A percentile compares a stretch with the other conserved stretches of the same genome.
phyloP scores from a whole-genome alignment of 352 stramenopile species.

The Pythium folliculosum region DNA sequence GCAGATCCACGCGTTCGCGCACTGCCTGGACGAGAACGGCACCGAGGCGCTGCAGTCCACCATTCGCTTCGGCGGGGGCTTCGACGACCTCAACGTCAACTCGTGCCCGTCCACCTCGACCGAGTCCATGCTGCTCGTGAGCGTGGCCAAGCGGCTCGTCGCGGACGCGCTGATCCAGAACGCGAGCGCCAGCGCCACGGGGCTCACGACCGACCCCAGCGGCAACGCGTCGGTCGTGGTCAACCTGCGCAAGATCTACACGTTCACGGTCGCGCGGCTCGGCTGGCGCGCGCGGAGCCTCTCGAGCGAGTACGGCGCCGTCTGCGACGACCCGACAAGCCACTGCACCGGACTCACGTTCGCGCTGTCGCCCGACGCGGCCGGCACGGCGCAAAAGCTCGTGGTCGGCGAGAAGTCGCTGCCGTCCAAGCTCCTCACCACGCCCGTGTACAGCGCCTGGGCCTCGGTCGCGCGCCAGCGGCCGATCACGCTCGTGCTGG shows the following conservation, averaged over 20 bases:
- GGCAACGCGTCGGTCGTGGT: neutral
- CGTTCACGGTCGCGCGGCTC: constrained; percentile 24
- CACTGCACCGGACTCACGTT: neutral
- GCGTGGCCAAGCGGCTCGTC: constrained; percentile 11
- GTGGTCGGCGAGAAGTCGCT: neutral
- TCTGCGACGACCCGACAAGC: neutral
- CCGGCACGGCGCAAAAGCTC: neutral
- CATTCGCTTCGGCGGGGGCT: neutral
- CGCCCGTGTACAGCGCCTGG: neutral
- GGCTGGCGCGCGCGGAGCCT: constrained; percentile 20
- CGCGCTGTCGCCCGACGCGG: neutral
- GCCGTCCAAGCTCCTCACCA: neutral
- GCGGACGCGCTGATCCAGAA: constrained; percentile 2
- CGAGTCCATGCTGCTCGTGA: constrained; percentile 15
- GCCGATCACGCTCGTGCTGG: constrained; percentile 1
- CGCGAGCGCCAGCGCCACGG: neutral
- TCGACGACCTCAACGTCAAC: neutral
- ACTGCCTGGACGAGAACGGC: constrained; percentile 7
- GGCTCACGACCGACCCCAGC: neutral
- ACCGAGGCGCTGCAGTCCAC: constrained; percentile 2
- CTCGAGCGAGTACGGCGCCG: neutral
- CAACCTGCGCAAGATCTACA: constrained; percentile 28
- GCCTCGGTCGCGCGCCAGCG: neutral
- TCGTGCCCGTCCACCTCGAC: neutral
- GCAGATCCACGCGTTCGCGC: constrained; percentile 13